Conservation (phyloP, 108 stramenopile genomes). For the Conticribra guillardii region DNA sequence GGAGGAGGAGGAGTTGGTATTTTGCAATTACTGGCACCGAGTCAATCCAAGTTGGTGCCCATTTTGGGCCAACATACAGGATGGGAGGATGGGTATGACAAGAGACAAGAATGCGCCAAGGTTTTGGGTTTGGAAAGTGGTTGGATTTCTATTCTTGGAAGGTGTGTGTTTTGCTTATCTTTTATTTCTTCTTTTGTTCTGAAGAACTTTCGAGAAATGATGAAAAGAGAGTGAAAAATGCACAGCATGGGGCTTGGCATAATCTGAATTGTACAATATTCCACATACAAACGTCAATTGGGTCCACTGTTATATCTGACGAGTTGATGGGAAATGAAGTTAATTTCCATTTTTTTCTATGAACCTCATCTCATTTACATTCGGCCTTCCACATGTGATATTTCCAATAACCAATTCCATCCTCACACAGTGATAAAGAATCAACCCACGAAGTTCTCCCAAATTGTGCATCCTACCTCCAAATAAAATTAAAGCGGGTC, state of each 20-base stretch:
- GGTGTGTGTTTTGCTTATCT: slow-evolving; percentile 1
- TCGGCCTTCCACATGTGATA: too few relatives aligned
- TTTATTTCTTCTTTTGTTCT: too few relatives aligned
- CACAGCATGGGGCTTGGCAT: too few relatives aligned
- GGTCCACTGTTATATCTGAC: too few relatives aligned
- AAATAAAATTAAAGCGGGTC: slow-evolving; percentile 42
- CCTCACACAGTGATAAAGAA: slow-evolving; percentile 2
- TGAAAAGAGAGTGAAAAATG: too few relatives aligned
- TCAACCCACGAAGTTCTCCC: slow-evolving; percentile 55
- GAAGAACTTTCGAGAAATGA: too few relatives aligned
- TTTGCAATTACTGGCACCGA: slow-evolving; percentile 56
- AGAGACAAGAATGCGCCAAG: slow-evolving; percentile 45
- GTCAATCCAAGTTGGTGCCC: slow-evolving; percentile 52
- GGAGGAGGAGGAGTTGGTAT: slow-evolving; percentile 35
- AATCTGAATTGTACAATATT: too few relatives aligned
- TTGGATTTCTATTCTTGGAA: slow-evolving; percentile 36
- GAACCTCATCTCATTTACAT: too few relatives aligned
- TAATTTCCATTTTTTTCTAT: too few relatives aligned
- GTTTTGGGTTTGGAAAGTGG: slow-evolving; percentile 27
- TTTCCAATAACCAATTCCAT: neutral
- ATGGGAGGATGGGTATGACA: slow-evolving; percentile 39
- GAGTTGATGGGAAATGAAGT: too few relatives aligned
- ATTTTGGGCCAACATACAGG: slow-evolving; percentile 62
- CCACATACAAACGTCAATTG: too few relatives aligned
- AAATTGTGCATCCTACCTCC: slow-evolving; percentile 56